Conservation (phyloP, 2,329 filamentous ascomycete species). For the Aureobasidium pullulans region DNA sequence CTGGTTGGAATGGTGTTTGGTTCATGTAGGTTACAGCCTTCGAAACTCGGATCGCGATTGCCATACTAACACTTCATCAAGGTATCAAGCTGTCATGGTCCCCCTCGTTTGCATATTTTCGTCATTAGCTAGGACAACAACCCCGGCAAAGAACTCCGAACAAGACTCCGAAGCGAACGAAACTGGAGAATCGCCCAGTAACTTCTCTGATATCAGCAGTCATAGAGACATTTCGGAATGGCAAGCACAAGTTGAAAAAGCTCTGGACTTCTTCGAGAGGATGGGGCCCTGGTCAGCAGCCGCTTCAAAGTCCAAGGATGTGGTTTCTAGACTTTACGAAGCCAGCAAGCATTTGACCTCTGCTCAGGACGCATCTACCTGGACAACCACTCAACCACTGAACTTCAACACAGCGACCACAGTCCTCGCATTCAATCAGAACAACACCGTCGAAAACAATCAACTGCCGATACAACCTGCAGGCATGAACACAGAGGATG, state of each 20-base stretch:
- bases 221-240: constrained; percentile 32
- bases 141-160: background rate
- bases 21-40: constrained; percentile 42
- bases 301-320: constrained; percentile 36
- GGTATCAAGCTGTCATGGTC: constrained; percentile 71
- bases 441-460: background rate
- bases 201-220: background rate
- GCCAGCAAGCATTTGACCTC: constrained; percentile 26
- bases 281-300: constrained; percentile 39
- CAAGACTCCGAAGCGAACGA: too few relatives aligned
- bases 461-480: background rate
- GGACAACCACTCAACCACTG: too few relatives aligned
- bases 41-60: too few relatives aligned
- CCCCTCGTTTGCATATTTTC: constrained; percentile 64
- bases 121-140: constrained; percentile 17
- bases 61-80: background rate
- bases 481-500: background rate
- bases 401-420: background rate
- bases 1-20: constrained; percentile 76
- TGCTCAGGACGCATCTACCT: background rate
- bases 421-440: too few relatives aligned
- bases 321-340: constrained; percentile 35
- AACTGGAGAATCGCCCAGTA: too few relatives aligned
- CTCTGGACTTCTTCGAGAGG: constrained; percentile 36
- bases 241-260: constrained; percentile 34